Evolutionary conservation across 2,329 filamentous ascomycete genomes (phyloP).

Genomic region (Phyllosticta citrichinensis): DNA sequence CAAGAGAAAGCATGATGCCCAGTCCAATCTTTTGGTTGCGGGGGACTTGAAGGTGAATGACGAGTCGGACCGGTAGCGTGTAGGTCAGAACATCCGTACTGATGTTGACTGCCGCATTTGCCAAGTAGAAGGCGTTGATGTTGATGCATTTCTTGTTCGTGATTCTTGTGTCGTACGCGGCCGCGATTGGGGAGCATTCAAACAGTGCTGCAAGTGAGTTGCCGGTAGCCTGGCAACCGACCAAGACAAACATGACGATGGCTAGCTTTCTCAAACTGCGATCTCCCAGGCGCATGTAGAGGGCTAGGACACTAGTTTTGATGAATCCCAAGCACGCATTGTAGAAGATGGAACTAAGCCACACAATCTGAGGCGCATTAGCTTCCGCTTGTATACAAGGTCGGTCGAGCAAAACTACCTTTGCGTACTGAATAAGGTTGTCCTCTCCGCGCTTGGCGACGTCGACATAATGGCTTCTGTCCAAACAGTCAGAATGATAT

Average conservation of each 20-base stretch:
- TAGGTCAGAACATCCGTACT: slow-evolving; percentile 17
- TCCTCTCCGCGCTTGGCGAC: slow-evolving; percentile 15
- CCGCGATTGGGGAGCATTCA: slow-evolving; percentile 17
- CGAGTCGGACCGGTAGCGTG: slow-evolving; percentile 16
- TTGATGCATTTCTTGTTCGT: slow-evolving; percentile 14
- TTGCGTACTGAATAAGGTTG: slow-evolving; percentile 13
- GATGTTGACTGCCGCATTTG: slow-evolving; percentile 18
- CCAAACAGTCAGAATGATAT: background rate
- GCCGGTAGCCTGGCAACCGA: slow-evolving; percentile 21
- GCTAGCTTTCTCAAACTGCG: slow-evolving; percentile 26
- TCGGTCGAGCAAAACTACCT: slow-evolving; percentile 15
- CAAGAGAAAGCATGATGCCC: slow-evolving; percentile 15
- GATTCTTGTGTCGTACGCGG: slow-evolving; percentile 17
- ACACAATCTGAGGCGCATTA: slow-evolving; percentile 22
- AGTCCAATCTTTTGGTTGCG: slow-evolving; percentile 15
- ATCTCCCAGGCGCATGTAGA: slow-evolving; percentile 37
- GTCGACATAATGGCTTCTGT: slow-evolving; percentile 17
- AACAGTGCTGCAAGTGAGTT: slow-evolving; percentile 17
- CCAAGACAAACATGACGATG: slow-evolving; percentile 31
- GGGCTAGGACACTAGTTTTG: slow-evolving; percentile 36
- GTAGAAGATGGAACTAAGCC: slow-evolving; percentile 41
- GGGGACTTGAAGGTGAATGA: slow-evolving; percentile 15
- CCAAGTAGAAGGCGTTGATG: slow-evolving; percentile 19
- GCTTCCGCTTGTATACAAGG: background rate
- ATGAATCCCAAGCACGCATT: slow-evolving; percentile 36